Percentiles rank a stretch among this genome's conserved stretches.
Evolutionary conservation across 1,139 yeast species (phyloP).

Genomic region (Groenewaldozyma sp.): DNA sequence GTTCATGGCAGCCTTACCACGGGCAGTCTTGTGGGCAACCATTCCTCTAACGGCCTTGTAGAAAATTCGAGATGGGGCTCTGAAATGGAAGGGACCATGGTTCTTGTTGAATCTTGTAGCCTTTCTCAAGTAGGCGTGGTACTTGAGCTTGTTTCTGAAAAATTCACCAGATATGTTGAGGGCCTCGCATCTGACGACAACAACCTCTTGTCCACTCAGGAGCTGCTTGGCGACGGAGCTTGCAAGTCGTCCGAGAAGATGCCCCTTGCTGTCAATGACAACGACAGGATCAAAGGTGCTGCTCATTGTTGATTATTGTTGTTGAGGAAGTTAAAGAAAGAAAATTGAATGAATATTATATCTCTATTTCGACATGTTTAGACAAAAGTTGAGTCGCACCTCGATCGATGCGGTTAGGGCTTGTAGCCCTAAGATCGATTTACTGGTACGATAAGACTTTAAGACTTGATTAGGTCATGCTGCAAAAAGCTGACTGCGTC

Average conservation of each 20-base stretch:
- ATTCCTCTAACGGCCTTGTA: conserved; percentile 99
- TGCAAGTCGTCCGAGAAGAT: conserved; percentile 99
- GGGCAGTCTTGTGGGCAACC: conserved; percentile 99
- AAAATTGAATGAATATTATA: too few relatives aligned
- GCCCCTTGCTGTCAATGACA: conserved; percentile 80
- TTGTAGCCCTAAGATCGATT: too few relatives aligned
- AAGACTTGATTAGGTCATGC: too few relatives aligned
- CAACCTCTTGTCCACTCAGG: conserved; percentile 96
- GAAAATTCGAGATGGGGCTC: conserved; percentile 99
- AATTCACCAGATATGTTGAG: conserved; percentile 99
- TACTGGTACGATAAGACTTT: too few relatives aligned
- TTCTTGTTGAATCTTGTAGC: conserved; percentile 97
- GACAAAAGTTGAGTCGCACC: too few relatives aligned
- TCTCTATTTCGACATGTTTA: too few relatives aligned
- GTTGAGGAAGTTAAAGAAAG: too few relatives aligned
- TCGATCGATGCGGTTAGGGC: too few relatives aligned
- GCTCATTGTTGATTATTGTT: conserved; percentile 39
- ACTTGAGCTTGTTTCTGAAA: conserved; percentile 99
- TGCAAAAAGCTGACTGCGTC: too few relatives aligned
- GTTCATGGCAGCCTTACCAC: conserved; percentile 99
- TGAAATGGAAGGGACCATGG: conserved; percentile 99
- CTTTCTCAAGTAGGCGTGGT: conserved; percentile 99
- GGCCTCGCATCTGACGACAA: conserved; percentile 96
- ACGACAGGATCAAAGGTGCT: conserved; percentile 93
- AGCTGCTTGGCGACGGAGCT: conserved; percentile 97